Percentiles rank a stretch among this genome's conserved stretches.
These are phyloP conservation scores for Pezicula radicicola DNA, from an alignment of 2,329 filamentous ascomycete genomes.

Conservation along the genomic window DNA sequence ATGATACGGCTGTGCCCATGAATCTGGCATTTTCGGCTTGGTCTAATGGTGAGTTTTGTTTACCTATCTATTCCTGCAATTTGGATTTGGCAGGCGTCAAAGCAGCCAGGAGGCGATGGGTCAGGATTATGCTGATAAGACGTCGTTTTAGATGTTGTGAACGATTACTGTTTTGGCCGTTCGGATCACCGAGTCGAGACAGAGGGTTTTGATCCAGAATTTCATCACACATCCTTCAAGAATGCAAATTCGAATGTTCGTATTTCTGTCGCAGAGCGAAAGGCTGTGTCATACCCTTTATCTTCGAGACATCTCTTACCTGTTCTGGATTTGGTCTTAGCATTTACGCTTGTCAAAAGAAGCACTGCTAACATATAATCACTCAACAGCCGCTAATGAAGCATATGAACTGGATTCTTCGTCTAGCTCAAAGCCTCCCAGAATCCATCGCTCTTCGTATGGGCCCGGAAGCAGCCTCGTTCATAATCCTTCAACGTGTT, in stretches of 20 bases:
- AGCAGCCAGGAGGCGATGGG: neutral
- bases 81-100: neutral
- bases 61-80: neutral
- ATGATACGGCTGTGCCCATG: neutral
- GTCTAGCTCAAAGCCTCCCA: neutral
- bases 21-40: constrained; percentile 6
- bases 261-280: no score
- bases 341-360: no score
- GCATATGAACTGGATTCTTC: constrained; percentile 1
- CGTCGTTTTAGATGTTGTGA: constrained; percentile 15
- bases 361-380: no score
- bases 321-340: no score
- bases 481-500: neutral
- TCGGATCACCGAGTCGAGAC: constrained; percentile 6
- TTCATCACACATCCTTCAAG: neutral
- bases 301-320: no score
- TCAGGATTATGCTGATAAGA: neutral
- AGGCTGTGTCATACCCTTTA: no score
- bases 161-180: constrained; percentile 19
- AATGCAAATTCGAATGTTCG: neutral
- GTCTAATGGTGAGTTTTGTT: constrained; percentile 4
- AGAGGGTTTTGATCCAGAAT: constrained; percentile 8
- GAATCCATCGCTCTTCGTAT: neutral
- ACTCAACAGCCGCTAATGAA: neutral
- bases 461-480: neutral